Base-by-base conservation (phyloP, 805 yeast species). In the Saccharomyces paradoxus region DNA sequence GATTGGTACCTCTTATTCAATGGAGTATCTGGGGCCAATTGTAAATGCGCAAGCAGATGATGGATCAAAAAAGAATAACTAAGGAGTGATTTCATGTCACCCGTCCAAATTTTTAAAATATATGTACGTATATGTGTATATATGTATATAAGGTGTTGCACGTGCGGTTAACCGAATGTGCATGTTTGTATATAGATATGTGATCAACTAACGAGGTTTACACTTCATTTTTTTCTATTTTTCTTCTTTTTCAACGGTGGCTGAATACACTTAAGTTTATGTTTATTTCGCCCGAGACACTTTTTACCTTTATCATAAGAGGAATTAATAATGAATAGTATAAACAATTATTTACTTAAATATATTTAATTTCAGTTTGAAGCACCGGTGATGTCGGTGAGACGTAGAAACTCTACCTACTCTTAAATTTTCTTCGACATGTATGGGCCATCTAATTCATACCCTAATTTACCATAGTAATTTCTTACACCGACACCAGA, bases 401-500 rank as follows among this genome's bases (percentile, higher is more conserved):
- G 24, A 37, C 22, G 9, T 17, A 37, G 8, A 17, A 37, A 2
- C 24, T 14, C 22, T 7, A 37, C 9, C 24, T 37, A 21, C 24
- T 9, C 41, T 59, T 57, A 64, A 28, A 73, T 61, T 51, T 53
- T 57, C 59, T 87, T 94, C n/a, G 98, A 91, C 99, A 94, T 94
- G 72, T 79, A 94, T 14, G 98, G 98, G 2, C 99, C 99, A 65
- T 94, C 99, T 57, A 94, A 76, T 59, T 79, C 81, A 71, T 94
- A 94, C 3, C 99, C 99, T 57, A 94, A 77, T 64, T 89, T 86
- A 17, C 89, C 92, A 65, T 94, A 94, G 73, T 94, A 94, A 69
- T 92, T 94, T 68, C 99, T 81, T 41, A 94, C 99, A 60, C 99
- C 99, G 46, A 94, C 97, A 61, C 99, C 99, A 32, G 95, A 85